Conservation (phyloP, 1,139 yeast species). For the Pneumocystis carinii region DNA sequence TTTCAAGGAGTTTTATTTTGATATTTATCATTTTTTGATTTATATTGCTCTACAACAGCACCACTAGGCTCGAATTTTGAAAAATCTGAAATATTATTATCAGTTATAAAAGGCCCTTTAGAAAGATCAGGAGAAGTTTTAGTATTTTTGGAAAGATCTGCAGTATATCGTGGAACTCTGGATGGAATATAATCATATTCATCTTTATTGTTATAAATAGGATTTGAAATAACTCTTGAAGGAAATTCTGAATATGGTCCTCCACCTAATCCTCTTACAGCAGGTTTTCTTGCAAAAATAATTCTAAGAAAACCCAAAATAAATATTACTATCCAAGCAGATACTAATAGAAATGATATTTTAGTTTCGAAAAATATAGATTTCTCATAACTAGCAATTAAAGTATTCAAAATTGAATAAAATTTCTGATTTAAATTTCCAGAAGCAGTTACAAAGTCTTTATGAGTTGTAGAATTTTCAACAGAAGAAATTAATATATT, state of each 20-base stretch:
- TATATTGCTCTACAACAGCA: neutral
- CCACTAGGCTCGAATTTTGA: neutral
- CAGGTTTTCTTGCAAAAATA: neutral
- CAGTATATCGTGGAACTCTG: neutral
- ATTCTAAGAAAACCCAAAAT: neutral
- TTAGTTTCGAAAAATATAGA: neutral
- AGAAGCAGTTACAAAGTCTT: neutral
- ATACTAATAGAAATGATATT: neutral
- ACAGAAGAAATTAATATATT: conserved; percentile 1
- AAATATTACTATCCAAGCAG: neutral
- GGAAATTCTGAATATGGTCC: neutral
- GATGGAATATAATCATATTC: neutral
- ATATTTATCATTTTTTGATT: neutral
- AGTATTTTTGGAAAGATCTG: neutral
- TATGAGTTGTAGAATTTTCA: neutral
- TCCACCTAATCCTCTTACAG: neutral
- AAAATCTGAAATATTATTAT: neutral
- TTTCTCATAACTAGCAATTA: neutral
- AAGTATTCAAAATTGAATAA: neutral
- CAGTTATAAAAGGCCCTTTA: neutral
- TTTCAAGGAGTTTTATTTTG: no score
- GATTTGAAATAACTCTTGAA: neutral
- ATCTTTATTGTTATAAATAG: neutral
- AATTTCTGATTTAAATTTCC: neutral
- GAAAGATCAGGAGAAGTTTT: neutral